phyloP scores from a whole-genome alignment of 2,329 filamentous ascomycete species.

The Alternaria infectoria region DNA sequence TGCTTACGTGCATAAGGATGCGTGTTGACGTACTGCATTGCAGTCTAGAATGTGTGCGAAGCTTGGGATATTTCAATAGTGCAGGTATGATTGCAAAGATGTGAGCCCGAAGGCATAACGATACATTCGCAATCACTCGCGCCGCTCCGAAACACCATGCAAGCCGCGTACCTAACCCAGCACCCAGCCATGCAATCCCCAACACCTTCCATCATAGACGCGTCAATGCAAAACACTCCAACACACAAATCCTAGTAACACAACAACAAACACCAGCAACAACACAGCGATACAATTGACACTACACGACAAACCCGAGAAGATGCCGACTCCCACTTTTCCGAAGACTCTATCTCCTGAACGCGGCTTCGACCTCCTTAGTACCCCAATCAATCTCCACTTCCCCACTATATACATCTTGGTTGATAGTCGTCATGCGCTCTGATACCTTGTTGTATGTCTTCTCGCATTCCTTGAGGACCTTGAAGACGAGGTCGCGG shows the following conservation, averaged over 20 bases:
- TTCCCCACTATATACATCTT: conserved; percentile 55
- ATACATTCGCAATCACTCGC: neutral
- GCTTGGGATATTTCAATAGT: neutral
- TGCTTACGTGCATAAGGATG: conserved; percentile 1
- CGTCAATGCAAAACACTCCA: neutral
- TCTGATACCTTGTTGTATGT: conserved; percentile 63
- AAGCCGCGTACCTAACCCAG: neutral
- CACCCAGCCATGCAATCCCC: neutral
- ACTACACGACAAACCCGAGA: conserved; percentile 6
- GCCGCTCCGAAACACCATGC: conserved; percentile 5
- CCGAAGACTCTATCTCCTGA: conserved; percentile 33
- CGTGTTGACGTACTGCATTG: neutral
- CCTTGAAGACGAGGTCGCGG: conserved; percentile 63
- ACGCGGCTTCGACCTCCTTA: conserved; percentile 39
- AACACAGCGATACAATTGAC: neutral
- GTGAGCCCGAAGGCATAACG: neutral
- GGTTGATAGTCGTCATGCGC: conserved; percentile 50
- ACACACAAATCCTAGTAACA: conserved; percentile 8
- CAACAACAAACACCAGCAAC: neutral
- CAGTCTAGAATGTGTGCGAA: neutral
- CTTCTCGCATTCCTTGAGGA: conserved; percentile 65
- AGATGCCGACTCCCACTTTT: conserved; percentile 22
- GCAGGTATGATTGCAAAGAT: neutral
- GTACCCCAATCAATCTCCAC: conserved; percentile 51
- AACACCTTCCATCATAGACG: neutral